phyloP scores from a whole-genome alignment of 2,329 filamentous ascomycete species.

The Ceratocystis eucalypticola region DNA sequence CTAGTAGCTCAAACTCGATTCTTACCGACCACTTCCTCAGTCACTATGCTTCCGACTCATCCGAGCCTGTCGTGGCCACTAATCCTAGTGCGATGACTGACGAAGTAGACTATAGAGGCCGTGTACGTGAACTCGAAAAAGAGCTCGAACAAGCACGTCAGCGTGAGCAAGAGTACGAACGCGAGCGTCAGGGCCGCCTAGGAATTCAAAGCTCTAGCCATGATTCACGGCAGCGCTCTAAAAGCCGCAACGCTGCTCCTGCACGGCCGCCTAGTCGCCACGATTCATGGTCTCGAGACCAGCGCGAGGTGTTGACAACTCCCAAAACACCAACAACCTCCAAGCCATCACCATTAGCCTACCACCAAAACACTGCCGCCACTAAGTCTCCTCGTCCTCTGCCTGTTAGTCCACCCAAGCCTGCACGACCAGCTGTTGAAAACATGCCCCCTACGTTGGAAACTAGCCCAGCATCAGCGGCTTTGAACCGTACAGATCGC shows the following conservation, averaged over 20 bases:
- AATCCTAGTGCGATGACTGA: conserved; percentile 27
- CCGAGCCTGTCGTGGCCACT: conserved; percentile 41
- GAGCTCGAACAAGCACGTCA: conserved; percentile 49
- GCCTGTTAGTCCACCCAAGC: conserved; percentile 26
- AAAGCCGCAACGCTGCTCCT: conserved; percentile 27
- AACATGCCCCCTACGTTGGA: conserved; percentile 21
- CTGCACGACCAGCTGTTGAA: background rate
- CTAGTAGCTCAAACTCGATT: conserved; percentile 27
- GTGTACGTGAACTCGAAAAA: conserved; percentile 69
- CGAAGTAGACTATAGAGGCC: conserved; percentile 42
- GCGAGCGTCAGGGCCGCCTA: conserved; percentile 38
- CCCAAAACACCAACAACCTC: conserved; percentile 11
- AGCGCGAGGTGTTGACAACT: conserved; percentile 48
- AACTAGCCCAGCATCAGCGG: conserved; percentile 23
- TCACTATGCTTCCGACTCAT: conserved; percentile 54
- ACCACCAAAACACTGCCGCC: conserved; percentile 30
- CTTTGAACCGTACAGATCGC: conserved; percentile 37
- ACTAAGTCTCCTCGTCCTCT: conserved; percentile 30
- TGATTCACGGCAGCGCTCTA: conserved; percentile 28
- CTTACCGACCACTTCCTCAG: conserved; percentile 31
- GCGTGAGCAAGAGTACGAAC: conserved; percentile 50
- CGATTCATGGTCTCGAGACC: conserved; percentile 50
- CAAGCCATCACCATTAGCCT: conserved; percentile 31
- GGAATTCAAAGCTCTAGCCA: conserved; percentile 23
- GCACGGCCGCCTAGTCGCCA: conserved; percentile 37